Evolutionary conservation across 169 alveolate genomes (phyloP).

Genomic region (Babesia caballi): DNA sequence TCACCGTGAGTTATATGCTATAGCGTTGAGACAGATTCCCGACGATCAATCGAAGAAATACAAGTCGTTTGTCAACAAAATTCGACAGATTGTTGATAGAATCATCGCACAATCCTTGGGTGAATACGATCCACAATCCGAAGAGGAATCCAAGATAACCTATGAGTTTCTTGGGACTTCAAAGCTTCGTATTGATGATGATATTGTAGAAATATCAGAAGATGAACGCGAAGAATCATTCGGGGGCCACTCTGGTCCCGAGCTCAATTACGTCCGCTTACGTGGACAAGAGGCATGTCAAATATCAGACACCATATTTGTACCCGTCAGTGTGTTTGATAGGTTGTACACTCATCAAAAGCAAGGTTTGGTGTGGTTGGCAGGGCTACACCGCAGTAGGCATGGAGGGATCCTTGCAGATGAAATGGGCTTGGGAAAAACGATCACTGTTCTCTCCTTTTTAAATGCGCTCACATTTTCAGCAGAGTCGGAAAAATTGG

Average conservation of each 20-base stretch:
- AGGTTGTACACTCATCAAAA: slow-evolving; percentile 50
- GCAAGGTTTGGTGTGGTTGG: slow-evolving; percentile 55
- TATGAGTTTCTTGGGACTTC: slow-evolving; percentile 32
- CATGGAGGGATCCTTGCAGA: slow-evolving; percentile 79
- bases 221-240: slow-evolving; percentile 9
- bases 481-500: background rate
- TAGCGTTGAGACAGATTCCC: background rate
- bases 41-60: slow-evolving; percentile 8
- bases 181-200: slow-evolving; percentile 33
- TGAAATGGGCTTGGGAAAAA: slow-evolving; percentile 85
- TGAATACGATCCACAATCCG: background rate
- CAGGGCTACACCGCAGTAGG: slow-evolving; percentile 25
- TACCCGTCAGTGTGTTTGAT: slow-evolving; percentile 26
- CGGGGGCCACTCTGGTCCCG: background rate
- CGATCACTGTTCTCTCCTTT: slow-evolving; percentile 41
- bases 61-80: slow-evolving; percentile 7
- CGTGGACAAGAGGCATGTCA: slow-evolving; percentile 4
- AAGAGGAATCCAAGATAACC: background rate
- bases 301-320: slow-evolving; percentile 23
- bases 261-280: background rate
- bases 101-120: slow-evolving; percentile 13
- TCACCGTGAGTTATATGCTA: background rate
- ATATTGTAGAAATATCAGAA: slow-evolving; percentile 29
- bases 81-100: slow-evolving; percentile 5
- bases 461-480: slow-evolving; percentile 46